Percentiles rank a stretch among this genome's conserved stretches.
Evolutionary conservation across 257 asterid genomes (phyloP).

Genomic region (Jacaranda copaia): DNA sequence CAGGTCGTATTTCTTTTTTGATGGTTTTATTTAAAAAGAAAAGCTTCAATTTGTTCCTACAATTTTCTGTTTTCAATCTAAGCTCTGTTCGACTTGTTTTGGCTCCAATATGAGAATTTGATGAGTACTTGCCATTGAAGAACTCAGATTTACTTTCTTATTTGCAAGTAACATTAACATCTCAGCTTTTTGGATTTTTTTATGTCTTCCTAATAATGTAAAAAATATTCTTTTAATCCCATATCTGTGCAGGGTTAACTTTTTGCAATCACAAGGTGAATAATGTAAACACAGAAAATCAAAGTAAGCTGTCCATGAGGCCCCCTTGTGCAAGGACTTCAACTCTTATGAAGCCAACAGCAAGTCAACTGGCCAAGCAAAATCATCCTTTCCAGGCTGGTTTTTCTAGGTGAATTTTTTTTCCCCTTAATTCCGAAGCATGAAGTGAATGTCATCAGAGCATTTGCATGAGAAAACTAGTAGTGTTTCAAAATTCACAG

Average conservation of each 20-base stretch:
- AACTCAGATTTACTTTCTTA: slow-evolving; percentile 8
- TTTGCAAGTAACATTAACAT: slow-evolving; percentile 23
- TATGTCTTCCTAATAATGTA: slow-evolving; percentile 10
- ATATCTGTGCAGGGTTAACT: slow-evolving; percentile 59
- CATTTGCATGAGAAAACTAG: slow-evolving; percentile 26
- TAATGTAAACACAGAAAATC: slow-evolving; percentile 49
- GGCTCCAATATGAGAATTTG: neutral
- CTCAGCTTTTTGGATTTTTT: neutral
- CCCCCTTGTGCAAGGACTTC: slow-evolving; percentile 69
- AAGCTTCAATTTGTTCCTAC: neutral
- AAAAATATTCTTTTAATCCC: slow-evolving; percentile 12
- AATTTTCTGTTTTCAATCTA: slow-evolving; percentile 7
- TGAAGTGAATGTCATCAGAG: neutral
- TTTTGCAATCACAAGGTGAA: slow-evolving; percentile 57
- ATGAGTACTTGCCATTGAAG: slow-evolving; percentile 13
- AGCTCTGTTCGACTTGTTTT: slow-evolving; percentile 9
- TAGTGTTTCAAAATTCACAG: slow-evolving; percentile 9
- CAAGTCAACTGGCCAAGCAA: slow-evolving; percentile 94
- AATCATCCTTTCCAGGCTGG: slow-evolving; percentile 58
- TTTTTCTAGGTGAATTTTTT: slow-evolving; percentile 59
- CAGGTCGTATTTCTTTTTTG: slow-evolving; percentile 55
- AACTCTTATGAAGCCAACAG: slow-evolving; percentile 97
- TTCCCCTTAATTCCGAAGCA: slow-evolving; percentile 17
- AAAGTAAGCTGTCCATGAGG: slow-evolving; percentile 54
- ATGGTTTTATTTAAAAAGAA: slow-evolving; percentile 6